Percentiles rank a stretch among this genome's conserved stretches.
These are phyloP conservation scores for Talaromyces sp. DNA, from an alignment of 2,329 filamentous ascomycete genomes.

Conservation along the genomic window DNA sequence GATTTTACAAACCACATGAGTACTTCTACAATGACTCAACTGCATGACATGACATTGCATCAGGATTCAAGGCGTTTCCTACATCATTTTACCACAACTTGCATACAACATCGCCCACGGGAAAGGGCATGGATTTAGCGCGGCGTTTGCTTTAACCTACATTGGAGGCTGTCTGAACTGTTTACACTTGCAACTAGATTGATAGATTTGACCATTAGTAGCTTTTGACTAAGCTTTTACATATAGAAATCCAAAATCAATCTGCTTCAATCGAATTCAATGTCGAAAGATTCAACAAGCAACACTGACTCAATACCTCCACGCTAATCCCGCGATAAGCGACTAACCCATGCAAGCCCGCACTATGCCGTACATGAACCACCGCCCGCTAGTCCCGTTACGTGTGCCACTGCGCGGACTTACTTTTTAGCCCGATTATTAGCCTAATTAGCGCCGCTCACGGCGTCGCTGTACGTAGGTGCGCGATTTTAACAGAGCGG, in stretches of 20 bases:
- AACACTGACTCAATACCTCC: background rate
- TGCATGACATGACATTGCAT: constrained; percentile 7
- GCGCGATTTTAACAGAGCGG: background rate
- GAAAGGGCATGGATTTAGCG: constrained; percentile 5
- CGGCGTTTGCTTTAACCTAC: background rate
- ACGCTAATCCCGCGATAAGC: constrained; percentile 5
- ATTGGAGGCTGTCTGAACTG: constrained; percentile 7
- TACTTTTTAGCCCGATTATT: background rate
- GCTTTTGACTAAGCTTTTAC: background rate
- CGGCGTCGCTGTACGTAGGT: background rate
- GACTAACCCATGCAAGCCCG: background rate
- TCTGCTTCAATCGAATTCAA: background rate
- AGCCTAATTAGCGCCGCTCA: background rate
- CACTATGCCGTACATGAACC: constrained; percentile 5
- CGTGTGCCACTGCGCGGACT: background rate
- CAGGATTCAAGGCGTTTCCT: background rate
- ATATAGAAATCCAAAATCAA: background rate
- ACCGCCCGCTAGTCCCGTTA: background rate
- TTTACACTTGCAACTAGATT: background rate
- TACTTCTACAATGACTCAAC: background rate
- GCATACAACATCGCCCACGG: background rate
- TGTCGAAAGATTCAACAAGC: background rate
- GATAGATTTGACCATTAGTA: background rate
- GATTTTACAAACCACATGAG: background rate
- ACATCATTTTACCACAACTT: background rate